A percentile compares a stretch with the other conserved stretches of the same genome.
phyloP scores from a whole-genome alignment of 495 filamentous ascomycete genomes.

The Hypoxylon intermedium region DNA sequence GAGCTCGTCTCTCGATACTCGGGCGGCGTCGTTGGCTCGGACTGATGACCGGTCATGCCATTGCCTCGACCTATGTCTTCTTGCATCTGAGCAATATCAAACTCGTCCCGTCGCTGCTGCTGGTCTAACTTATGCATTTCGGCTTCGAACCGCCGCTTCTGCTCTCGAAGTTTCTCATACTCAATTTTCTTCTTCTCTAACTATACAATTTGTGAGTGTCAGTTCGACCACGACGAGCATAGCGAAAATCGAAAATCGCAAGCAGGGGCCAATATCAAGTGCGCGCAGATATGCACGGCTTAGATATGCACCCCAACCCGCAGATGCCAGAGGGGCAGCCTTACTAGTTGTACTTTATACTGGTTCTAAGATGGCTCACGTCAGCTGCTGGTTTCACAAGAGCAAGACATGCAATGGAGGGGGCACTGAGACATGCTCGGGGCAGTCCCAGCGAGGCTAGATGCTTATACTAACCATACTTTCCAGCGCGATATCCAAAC shows the following conservation, averaged over 20 bases:
- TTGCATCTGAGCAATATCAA: conserved; percentile 81
- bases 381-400: conserved; percentile 45
- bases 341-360: conserved; percentile 68
- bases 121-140: conserved; percentile 87
- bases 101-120: conserved; percentile 78
- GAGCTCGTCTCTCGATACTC: conserved; percentile 77
- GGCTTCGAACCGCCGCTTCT: conserved; percentile 82
- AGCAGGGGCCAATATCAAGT: neutral
- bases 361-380: conserved; percentile 50
- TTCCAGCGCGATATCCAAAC: conserved; percentile 7
- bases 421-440: conserved; percentile 40
- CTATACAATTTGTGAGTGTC: conserved; percentile 56
- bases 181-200: conserved; percentile 91
- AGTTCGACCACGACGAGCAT: conserved; percentile 2
- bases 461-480: conserved; percentile 2
- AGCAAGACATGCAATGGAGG: conserved; percentile 39
- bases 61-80: conserved; percentile 68
- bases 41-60: conserved; percentile 69
- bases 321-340: conserved; percentile 31
- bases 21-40: conserved; percentile 96
- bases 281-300: conserved; percentile 13
- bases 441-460: conserved; percentile 20
- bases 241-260: conserved; percentile 12
- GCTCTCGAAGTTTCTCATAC: conserved; percentile 84
- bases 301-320: conserved; percentile 4